Base-by-base conservation (phyloP, 1,284 basidiomycete species). In the Rhodotorula sp. region DNA sequence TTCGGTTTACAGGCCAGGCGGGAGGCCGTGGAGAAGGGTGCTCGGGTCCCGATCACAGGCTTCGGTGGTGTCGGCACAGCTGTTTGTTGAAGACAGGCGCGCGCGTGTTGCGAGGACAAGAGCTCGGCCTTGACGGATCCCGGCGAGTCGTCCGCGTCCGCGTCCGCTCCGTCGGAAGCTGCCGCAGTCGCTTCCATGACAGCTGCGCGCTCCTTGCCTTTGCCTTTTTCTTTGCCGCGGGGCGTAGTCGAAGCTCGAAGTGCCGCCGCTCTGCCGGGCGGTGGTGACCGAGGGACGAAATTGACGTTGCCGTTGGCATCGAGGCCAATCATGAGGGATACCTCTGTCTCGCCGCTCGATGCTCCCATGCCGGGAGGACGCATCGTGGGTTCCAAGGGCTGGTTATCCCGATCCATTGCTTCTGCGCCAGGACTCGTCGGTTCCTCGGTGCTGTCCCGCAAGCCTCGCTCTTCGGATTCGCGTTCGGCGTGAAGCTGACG, bases 321-420 rank as follows among this genome's bases (percentile, higher is more conserved):
- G 51, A 62, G 61, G 18, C 61, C 61, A 18, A 62, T 37, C n/a
- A 53, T 37, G 26, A 62, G 45, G 6, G 61, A 62, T 24, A 33
- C 26, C 15, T 62, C 49, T 12, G 49, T 54, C 18, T 55, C 61
- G 24, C 42, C 51, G 37, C 61, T 62, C 18, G n/a, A 49, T 4
- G 37, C 37, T 12, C 37, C 37, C 37, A 42, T 42, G 1, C 37
- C 37, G 10, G 37, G 37, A 42, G 37, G 37, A 42, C 37, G 37
- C 37, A 42, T 42, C 12, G 37, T 10, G 10, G 37, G 37, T 12
- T 42, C 37, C 29, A 14, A 2, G 45, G 24, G 17, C 15, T 4
- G 37, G 8, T 10, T 20, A 8, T 37, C 37, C 8, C 24, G 49
- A 42, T 1, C 33, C 12, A 15, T 7, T 22, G 49, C 15, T 26